Evolutionary conservation across 2,329 filamentous ascomycete genomes (phyloP).

Genomic region (Coleophoma cylindrospora): DNA sequence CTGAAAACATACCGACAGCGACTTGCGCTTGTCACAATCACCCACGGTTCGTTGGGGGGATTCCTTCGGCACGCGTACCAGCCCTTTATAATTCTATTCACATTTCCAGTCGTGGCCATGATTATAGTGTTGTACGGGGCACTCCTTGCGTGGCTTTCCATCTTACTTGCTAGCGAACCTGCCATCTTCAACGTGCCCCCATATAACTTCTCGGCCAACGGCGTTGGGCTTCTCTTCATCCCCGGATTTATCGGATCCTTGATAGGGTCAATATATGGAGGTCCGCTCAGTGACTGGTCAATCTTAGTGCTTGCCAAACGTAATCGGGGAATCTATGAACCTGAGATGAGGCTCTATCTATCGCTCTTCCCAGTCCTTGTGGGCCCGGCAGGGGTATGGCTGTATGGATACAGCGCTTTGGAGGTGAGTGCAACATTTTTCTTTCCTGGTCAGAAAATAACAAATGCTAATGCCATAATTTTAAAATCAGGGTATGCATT

Average conservation of each 20-base stretch:
- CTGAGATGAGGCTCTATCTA: conserved; percentile 30
- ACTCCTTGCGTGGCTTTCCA: conserved; percentile 30
- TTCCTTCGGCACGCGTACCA: conserved; percentile 31
- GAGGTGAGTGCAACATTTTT: no score
- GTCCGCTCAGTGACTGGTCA: conserved; percentile 30
- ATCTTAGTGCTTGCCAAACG: conserved; percentile 30
- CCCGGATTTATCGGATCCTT: conserved; percentile 33
- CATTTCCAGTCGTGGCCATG: conserved; percentile 33
- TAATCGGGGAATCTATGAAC: conserved; percentile 33
- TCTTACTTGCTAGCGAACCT: conserved; percentile 31
- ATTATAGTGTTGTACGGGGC: conserved; percentile 30
- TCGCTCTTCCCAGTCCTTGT: conserved; percentile 1
- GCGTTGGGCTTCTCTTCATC: conserved; percentile 34
- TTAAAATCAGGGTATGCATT: background rate
- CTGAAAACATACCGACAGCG: conserved; percentile 37
- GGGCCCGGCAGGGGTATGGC: conserved; percentile 4
- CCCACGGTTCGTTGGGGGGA: conserved; percentile 17
- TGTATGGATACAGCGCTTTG: conserved; percentile 4
- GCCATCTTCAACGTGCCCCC: conserved; percentile 31
- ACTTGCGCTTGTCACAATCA: conserved; percentile 26
- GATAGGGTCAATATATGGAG: conserved; percentile 27
- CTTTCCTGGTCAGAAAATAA: no score
- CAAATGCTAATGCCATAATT: no score
- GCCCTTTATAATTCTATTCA: conserved; percentile 29
- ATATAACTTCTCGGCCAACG: conserved; percentile 31